Conservation (phyloP, 2,329 filamentous ascomycete species). For the Arthrobotrys pseudoclavata region DNA sequence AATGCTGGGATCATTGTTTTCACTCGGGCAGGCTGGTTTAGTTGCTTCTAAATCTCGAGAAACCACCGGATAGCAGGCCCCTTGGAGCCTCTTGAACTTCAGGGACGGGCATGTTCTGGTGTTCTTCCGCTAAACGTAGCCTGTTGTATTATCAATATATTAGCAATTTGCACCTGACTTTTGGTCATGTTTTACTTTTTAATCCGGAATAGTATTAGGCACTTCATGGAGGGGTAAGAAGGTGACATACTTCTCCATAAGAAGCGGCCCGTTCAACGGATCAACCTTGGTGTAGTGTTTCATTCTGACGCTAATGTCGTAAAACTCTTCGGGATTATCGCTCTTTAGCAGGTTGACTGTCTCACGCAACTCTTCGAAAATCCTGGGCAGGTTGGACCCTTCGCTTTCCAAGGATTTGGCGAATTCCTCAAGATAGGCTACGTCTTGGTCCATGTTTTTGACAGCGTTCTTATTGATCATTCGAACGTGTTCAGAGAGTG, state of each 20-base stretch:
- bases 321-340: slow-evolving; percentile 96
- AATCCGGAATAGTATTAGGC: slow-evolving; percentile 20
- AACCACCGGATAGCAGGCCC: slow-evolving; percentile 41
- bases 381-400: slow-evolving; percentile 78
- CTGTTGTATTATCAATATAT: slow-evolving; percentile 44
- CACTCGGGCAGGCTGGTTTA: slow-evolving; percentile 15
- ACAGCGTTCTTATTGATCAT: slow-evolving; percentile 91
- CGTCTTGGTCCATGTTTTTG: slow-evolving; percentile 82
- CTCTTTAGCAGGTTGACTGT: slow-evolving; percentile 86
- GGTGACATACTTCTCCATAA: slow-evolving; percentile 85
- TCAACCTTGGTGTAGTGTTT: slow-evolving; percentile 95
- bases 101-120: slow-evolving; percentile 41
- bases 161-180: slow-evolving; percentile 41
- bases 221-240: slow-evolving; percentile 15
- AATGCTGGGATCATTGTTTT: slow-evolving; percentile 32
- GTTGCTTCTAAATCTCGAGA: slow-evolving; percentile 52
- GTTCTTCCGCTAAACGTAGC: slow-evolving; percentile 47
- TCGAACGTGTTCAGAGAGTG: slow-evolving; percentile 82
- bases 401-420: slow-evolving; percentile 84
- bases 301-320: slow-evolving; percentile 88
- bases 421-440: slow-evolving; percentile 85
- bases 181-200: slow-evolving; percentile 32
- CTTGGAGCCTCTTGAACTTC: slow-evolving; percentile 44
- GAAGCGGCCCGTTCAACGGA: slow-evolving; percentile 84
- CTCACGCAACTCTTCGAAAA: slow-evolving; percentile 92